These are phyloP conservation scores for Epichloe amarillans DNA, from an alignment of 2,329 filamentous ascomycete species.

Conservation along the genomic window DNA sequence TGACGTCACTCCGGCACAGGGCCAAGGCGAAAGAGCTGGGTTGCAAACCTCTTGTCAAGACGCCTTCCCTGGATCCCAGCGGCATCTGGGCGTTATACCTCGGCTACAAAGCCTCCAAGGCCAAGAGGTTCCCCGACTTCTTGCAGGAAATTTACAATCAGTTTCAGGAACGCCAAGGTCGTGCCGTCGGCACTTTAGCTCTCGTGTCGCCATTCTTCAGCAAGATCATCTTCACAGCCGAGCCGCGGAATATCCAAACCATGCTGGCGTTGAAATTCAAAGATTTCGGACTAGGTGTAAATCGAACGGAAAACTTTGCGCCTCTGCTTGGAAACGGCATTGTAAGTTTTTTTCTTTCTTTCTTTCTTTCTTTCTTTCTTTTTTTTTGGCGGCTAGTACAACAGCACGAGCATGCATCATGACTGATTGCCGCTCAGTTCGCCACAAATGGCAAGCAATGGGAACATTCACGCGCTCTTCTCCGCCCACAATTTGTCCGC, in stretches of 20 bases:
- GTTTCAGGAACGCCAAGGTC: too few species aligned
- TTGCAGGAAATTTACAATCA: constrained; percentile 2
- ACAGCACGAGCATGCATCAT: too few species aligned
- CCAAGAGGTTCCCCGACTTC: constrained; percentile 9
- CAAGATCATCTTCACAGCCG: constrained; percentile 10
- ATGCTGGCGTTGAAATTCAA: constrained; percentile 15
- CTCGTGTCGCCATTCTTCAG: not conserved
- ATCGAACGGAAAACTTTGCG: constrained; percentile 13
- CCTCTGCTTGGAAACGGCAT: constrained; percentile 32
- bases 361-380: too few species aligned
- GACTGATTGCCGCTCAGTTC: not conserved
- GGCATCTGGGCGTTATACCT: constrained; percentile 7
- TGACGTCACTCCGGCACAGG: too few species aligned
- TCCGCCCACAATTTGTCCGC: constrained; percentile 27
- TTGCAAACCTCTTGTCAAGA: too few species aligned
- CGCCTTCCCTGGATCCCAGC: too few species aligned
- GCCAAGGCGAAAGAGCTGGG: too few species aligned
- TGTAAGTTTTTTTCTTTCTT: constrained; percentile 4
- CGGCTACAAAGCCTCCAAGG: constrained; percentile 7
- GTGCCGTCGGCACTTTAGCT: too few species aligned
- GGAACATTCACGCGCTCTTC: constrained; percentile 23
- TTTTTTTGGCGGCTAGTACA: too few species aligned
- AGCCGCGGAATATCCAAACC: constrained; percentile 17
- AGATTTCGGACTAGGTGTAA: constrained; percentile 11
- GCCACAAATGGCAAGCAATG: constrained; percentile 10